Evolutionary conservation across 2,329 filamentous ascomycete genomes (phyloP).

Genomic region (Remersonia thermophila): DNA sequence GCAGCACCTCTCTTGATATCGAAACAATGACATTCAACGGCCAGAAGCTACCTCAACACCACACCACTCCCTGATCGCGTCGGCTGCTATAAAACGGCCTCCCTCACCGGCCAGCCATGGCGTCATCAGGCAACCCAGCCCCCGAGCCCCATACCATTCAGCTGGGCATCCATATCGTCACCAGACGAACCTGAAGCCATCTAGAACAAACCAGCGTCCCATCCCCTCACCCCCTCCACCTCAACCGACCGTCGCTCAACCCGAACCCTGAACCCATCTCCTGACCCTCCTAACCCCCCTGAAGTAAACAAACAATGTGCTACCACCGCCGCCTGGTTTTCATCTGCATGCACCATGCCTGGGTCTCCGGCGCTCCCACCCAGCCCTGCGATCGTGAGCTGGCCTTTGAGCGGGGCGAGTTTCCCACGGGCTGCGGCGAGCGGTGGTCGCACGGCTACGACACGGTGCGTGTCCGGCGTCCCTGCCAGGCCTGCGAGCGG

Average conservation of each 20-base stretch:
- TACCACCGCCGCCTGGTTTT: conserved; percentile 15
- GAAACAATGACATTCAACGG: background rate
- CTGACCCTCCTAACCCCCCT: background rate
- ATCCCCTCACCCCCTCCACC: background rate
- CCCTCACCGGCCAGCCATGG: no score
- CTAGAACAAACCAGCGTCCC: no score
- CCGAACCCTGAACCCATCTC: background rate
- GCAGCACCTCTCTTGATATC: no score
- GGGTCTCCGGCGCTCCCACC: conserved; percentile 1
- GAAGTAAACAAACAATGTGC: conserved; percentile 15
- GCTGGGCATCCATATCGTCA: no score
- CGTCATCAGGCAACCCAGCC: no score
- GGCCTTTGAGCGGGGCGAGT: conserved; percentile 10
- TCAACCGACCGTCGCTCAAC: background rate
- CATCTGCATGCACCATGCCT: conserved; percentile 12
- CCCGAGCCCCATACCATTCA: no score
- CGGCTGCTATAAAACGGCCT: no score
- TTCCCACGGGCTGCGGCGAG: conserved; percentile 9
- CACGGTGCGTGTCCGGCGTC: conserved; percentile 9
- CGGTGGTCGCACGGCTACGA: conserved; percentile 12
- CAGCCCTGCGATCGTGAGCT: conserved; percentile 10
- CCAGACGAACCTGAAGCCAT: no score
- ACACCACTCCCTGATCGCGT: no score
- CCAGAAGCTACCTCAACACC: background rate
- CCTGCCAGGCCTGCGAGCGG: conserved; percentile 11